Evolutionary conservation across 1,284 basidiomycete genomes (phyloP), one percentile per base, ranked within the genome.

Genomic region (Puccinia hordei): DNA sequence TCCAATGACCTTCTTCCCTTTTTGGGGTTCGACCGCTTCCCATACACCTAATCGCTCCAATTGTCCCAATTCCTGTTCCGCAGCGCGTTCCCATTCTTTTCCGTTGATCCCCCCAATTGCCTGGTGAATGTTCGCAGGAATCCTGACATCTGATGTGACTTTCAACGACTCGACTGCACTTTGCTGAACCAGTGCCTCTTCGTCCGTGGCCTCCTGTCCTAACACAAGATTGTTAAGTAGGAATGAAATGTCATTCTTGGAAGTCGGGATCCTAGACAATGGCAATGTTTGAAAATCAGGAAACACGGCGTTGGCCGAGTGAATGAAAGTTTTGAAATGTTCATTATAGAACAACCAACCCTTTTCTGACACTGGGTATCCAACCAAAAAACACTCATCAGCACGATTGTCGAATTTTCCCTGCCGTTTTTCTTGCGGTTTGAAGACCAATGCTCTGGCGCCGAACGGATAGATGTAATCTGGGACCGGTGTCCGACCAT

Each of bases 271-370:
- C 8, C 19, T 5, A 12, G 63, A n/a, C 1, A 33, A 1, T 4
- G 46, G 46, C 1, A 72, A 30, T 17, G 2, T 9, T 72, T 30
- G 46, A 22, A 30, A 72, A n/a, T 51, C 44, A 0, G 69, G 69
- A 12, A 72, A 72, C 2, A 53, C 46, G 0, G 69, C 69, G 17
- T 49, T 51, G 4, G 69, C 51, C 19, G 69, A 72, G 35, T 72
- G 38, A 8, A n/a, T 24, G 19, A 72, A 30, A 3, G 17, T 19
- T 5, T 53, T 51, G 2, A 49, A 44, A 1, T 22, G 46, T 15
- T 17, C 3, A 13, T 65, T n/a, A 12, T 51, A 66, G n/a, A 76
- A 76, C 10, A 76, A 8, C 74, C 74, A 76, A 1, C 74, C 74
- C 24, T 76, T 76, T 8, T 49, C 69, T 22, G 35, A 12, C 3